These are phyloP conservation scores for Russula olivacea DNA, from an alignment of 768 basidiomycete genomes.

Conservation along the genomic window DNA sequence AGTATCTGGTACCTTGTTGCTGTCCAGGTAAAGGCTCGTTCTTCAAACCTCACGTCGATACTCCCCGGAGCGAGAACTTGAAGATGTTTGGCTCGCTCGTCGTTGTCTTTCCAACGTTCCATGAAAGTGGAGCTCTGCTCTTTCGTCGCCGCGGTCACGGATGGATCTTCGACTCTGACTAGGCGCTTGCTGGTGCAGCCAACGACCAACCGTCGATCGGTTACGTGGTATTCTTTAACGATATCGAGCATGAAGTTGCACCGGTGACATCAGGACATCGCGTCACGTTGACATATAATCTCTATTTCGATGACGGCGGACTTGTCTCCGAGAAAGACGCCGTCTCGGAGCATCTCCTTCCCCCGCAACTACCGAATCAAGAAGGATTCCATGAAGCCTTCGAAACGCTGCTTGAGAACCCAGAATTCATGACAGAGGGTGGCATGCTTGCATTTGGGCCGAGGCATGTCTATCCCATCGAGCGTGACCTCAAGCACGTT, in stretches of 20 bases:
- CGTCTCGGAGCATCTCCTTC: too few species aligned
- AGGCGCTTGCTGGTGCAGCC: background rate
- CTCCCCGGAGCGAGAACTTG: background rate
- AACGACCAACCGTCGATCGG: too few species aligned
- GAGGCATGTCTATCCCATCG: background rate
- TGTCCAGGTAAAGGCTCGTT: background rate
- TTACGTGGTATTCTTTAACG: conserved; percentile 38
- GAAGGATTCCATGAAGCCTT: conserved; percentile 9
- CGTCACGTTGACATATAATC: conserved; percentile 39
- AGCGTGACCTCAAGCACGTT: background rate
- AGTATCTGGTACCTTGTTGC: too few species aligned
- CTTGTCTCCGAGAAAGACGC: background rate
- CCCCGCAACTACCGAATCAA: background rate
- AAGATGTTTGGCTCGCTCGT: background rate
- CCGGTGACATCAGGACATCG: conserved; percentile 31
- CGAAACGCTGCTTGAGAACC: background rate
- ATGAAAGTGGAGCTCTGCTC: conserved; percentile 42
- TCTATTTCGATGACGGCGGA: conserved; percentile 28
- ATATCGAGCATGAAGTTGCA: too few species aligned
- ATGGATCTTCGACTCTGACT: too few species aligned
- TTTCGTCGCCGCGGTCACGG: conserved; percentile 30
- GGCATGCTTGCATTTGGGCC: background rate
- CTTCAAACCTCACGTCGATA: conserved; percentile 4
- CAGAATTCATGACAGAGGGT: background rate
- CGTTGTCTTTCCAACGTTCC: conserved; percentile 27